Base-by-base conservation (phyloP, 129 eudicot species). In the Apium graveolens region DNA sequence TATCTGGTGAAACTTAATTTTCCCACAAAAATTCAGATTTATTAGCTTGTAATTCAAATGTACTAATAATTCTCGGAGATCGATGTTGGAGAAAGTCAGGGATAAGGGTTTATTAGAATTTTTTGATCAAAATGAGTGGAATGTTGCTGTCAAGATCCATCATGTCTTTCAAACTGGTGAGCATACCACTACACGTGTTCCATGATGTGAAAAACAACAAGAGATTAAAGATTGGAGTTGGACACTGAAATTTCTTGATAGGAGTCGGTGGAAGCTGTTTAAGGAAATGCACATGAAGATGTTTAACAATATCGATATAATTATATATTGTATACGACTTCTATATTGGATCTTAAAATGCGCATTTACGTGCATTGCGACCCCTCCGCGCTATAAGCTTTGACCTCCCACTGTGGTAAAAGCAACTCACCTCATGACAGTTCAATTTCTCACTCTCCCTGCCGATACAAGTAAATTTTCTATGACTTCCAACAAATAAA, bases 181-280 rank as follows among this genome's bases (percentile, higher is more conserved):
- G 85, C 93, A 14, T 89, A 93, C 78, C 93, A 96, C 72, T 91
- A 81, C 81, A 91, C 98, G 4, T 96, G 88, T 85, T 96, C 97
- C 66, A 93, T 93, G 98, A 91, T 91, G 93, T 93, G n/a, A n/a
- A n/a, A n/a, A n/a, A n/a, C n/a, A n/a, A n/a, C 96, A 96, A 89
- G 89, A 97, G 96, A 14, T 91, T 89, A 78, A 91, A 91, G 76
- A 93, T 89, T 70, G n/a, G n/a, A n/a, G n/a, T n/a, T 93, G 98
- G 98, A 83, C 84, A 37, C 80, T 93, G 73, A 96, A 93, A 87
- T 93, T 93, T 81, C 89, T 93, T 34, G 90, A 93, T 73, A 75
- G 93, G 85, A 78, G 88, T 78, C 96, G 89, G 43, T 93, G 98
- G 98, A 65, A 82, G 73, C 79, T 89, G 24, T 93, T 93, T n/a